A percentile compares a stretch with the other conserved stretches of the same genome.
phyloP scores from a whole-genome alignment of 2,329 filamentous ascomycete species.

The Trichoderma sp. region DNA sequence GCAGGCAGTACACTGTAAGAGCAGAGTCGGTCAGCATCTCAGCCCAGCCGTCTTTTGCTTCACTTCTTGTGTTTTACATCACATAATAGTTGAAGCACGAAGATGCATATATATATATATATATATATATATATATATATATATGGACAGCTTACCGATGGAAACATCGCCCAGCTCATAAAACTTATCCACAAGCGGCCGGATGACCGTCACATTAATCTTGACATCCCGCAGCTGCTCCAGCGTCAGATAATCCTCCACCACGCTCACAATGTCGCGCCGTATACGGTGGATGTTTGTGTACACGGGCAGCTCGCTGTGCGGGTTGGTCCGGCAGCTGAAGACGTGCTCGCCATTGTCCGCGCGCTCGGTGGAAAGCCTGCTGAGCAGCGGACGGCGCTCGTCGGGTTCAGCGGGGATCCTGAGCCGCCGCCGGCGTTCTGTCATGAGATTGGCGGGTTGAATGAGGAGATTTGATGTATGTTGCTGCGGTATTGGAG shows the following conservation, averaged over 20 bases:
- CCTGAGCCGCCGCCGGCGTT: constrained; percentile 39
- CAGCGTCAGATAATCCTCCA: constrained; percentile 66
- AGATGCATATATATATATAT: not conserved
- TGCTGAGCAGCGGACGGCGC: constrained; percentile 43
- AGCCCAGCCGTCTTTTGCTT: not conserved
- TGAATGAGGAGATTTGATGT: not conserved
- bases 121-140: no score
- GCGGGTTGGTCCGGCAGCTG: constrained; percentile 60
- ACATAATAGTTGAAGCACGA: not conserved
- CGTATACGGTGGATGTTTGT: constrained; percentile 75
- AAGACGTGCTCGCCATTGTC: constrained; percentile 48
- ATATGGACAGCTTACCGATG: constrained; percentile 55
- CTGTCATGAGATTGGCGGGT: constrained; percentile 31
- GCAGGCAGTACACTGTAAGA: constrained; percentile 71
- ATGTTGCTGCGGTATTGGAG: not conserved
- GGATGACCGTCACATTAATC: constrained; percentile 79
- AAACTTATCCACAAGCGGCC: constrained; percentile 81
- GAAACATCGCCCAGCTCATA: constrained; percentile 81
- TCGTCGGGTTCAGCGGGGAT: constrained; percentile 40
- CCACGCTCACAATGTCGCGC: constrained; percentile 64
- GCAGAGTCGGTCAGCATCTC: not conserved
- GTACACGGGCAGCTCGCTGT: constrained; percentile 71
- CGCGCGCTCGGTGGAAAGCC: constrained; percentile 38
- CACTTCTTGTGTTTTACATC: not conserved
- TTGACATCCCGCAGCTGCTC: constrained; percentile 80